A percentile compares a stretch with the other conserved stretches of the same genome.
These are phyloP conservation scores for Pythium biforme DNA, from an alignment of 352 stramenopile species.

Conservation along the genomic window DNA sequence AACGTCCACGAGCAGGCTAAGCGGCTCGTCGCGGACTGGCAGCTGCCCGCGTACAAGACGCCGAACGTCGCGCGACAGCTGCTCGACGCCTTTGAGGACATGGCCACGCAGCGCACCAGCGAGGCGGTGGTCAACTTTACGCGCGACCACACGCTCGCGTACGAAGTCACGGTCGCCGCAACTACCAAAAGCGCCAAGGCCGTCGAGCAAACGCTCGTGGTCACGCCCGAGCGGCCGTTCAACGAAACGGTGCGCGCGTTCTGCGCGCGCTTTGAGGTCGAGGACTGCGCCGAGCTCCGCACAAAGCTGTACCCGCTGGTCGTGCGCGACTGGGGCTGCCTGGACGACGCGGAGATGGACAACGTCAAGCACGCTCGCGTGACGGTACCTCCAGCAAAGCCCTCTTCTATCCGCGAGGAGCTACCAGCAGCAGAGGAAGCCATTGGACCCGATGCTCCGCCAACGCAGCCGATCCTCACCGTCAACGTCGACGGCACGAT, in stretches of 20 bases:
- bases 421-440: no score
- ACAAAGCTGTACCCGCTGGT: constrained; percentile 30
- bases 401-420: no score
- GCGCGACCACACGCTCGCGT: constrained; percentile 48
- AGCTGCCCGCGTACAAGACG: constrained; percentile 18
- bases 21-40: neutral
- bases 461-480: neutral
- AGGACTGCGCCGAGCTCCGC: constrained; percentile 19
- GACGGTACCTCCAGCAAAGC: no score
- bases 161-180: constrained; percentile 35
- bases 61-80: constrained; percentile 28
- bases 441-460: no score
- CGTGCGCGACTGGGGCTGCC: constrained; percentile 50
- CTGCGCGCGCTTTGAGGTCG: constrained; percentile 29
- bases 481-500: neutral
- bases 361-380: no score
- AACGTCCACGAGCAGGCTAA: constrained; percentile 2
- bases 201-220: constrained; percentile 16
- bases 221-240: constrained; percentile 37
- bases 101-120: constrained; percentile 37
- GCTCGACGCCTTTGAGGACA: constrained; percentile 39
- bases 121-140: constrained; percentile 62
- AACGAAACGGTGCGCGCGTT: constrained; percentile 29
- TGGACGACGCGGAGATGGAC: constrained; percentile 2
- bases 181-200: no score